A percentile compares a stretch with the other conserved stretches of the same genome.
These are phyloP conservation scores for Cucumis melo DNA, from an alignment of 306 rosid genomes.

Conservation along the genomic window DNA sequence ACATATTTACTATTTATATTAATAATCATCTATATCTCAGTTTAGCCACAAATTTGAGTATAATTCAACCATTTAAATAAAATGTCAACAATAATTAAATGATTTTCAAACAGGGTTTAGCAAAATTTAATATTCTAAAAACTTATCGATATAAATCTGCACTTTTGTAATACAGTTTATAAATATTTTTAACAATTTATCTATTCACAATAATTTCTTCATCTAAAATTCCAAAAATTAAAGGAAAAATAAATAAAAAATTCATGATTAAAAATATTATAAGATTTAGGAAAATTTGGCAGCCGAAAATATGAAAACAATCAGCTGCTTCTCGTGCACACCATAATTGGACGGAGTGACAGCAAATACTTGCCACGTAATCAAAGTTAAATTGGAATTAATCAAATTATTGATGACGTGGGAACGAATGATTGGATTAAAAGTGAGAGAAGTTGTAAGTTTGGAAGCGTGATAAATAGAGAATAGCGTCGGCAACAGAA, in stretches of 20 bases:
- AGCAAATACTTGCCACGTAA: not conserved
- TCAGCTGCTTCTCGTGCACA: not conserved
- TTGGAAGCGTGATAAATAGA: not conserved
- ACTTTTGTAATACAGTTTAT: too few species aligned
- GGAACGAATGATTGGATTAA: not conserved
- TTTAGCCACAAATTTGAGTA: too few species aligned
- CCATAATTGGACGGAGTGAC: not conserved
- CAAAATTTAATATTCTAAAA: too few species aligned
- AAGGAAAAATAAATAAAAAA: not conserved
- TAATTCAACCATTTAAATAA: too few species aligned
- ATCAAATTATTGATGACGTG: not conserved
- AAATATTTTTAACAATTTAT: too few species aligned
- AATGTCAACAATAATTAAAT: too few species aligned
- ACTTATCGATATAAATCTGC: too few species aligned
- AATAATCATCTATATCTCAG: too few species aligned
- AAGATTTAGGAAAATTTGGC: not conserved
- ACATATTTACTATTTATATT: too few species aligned
- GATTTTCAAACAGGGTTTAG: too few species aligned
- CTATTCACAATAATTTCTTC: too few species aligned
- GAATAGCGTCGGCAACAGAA: not conserved
- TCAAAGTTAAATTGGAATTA: not conserved
- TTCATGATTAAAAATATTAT: not conserved
- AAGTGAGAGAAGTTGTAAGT: not conserved
- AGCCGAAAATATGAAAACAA: not conserved
- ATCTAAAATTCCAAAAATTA: too few species aligned